Evolutionary conservation across 2,329 filamentous ascomycete species (phyloP), one percentile per base, ranked within the genome.

Genomic region (Sporothrix mexicana): DNA sequence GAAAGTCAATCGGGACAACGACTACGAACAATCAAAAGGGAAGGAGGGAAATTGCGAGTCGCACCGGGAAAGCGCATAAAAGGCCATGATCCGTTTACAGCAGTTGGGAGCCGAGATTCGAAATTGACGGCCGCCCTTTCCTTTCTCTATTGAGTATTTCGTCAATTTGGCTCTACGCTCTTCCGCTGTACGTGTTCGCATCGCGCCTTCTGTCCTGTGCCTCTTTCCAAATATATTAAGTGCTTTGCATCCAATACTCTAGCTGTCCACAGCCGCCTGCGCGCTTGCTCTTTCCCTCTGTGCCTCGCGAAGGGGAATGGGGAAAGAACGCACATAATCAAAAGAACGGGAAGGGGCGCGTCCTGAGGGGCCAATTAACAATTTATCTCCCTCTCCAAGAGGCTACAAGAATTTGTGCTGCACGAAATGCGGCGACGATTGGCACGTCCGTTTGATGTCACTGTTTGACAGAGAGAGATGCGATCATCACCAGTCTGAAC

Each of bases 31-130:
- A 15, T 2, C 25, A 43, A 45, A n/a, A 17, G 15, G 59, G 30
- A 68, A 36, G 43, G 61, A 30, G 30, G 20, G 30, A 66, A 30
- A 41, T 41, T 49, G 30, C 53, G 51, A 61, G 66, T 55, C 17
- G 47, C 47, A n/a, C 66, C 25, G 66, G 66, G 66, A 68, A 68
- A 10, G 64, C 64, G 45, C 45, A 68, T 53, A 68, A 68, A 53
- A 17, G 6, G 30, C 30, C 30, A 36, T 36, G 30, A 36, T 36
- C 61, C 61, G 47, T 66, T 47, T 66, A 66, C 64, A 67, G 43
- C 15, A 55, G 66, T 20, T 17, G 66, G 47, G 45, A 68, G 66
- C 47, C 66, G 23, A 36, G 41, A 41, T 23, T 68, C 66, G 23
- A 36, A 53, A 41, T 23, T 68, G 45, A 66, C 61, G 61, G 41